phyloP scores from a whole-genome alignment of 2,329 filamentous ascomycete genomes.

The Colletotrichum kahawae region DNA sequence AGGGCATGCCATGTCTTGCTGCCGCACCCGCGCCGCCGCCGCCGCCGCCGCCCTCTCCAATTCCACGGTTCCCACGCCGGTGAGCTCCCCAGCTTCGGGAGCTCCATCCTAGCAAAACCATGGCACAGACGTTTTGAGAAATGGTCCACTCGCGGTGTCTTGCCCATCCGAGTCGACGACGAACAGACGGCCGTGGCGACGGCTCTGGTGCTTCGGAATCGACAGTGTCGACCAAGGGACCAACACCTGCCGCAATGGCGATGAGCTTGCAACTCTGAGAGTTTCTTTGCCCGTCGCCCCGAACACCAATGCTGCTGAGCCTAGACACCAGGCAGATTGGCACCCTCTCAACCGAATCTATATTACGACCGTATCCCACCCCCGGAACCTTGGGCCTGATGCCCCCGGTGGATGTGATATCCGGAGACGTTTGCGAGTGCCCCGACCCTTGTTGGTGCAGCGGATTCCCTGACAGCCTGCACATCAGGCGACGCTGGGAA shows the following conservation, averaged over 20 bases:
- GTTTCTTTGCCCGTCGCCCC: not conserved
- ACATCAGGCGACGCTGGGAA: not conserved
- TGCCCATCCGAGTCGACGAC: not conserved
- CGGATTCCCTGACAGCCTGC: not conserved
- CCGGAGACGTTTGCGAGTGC: not conserved
- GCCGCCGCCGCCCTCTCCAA: not conserved
- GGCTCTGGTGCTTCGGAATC: not conserved
- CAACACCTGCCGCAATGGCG: not conserved
- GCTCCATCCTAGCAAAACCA: not conserved
- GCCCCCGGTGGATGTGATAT: not conserved
- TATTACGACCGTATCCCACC: not conserved
- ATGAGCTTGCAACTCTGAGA: not conserved
- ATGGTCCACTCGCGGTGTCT: not conserved
- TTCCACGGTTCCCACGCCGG: constrained; percentile 3
- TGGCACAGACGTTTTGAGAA: not conserved
- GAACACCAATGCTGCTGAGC: not conserved
- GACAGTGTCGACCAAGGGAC: not conserved
- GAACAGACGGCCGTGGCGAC: not conserved
- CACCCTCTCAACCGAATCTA: not conserved
- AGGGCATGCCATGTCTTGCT: not conserved
- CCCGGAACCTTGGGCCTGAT: not conserved
- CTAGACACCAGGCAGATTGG: not conserved
- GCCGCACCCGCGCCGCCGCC: not conserved
- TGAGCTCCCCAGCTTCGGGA: not conserved
- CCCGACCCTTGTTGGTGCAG: constrained; percentile 18